A percentile compares a stretch with the other conserved stretches of the same genome.
Conservation (phyloP, 2,329 filamentous ascomycete species). For the Cercospora janseana region DNA sequence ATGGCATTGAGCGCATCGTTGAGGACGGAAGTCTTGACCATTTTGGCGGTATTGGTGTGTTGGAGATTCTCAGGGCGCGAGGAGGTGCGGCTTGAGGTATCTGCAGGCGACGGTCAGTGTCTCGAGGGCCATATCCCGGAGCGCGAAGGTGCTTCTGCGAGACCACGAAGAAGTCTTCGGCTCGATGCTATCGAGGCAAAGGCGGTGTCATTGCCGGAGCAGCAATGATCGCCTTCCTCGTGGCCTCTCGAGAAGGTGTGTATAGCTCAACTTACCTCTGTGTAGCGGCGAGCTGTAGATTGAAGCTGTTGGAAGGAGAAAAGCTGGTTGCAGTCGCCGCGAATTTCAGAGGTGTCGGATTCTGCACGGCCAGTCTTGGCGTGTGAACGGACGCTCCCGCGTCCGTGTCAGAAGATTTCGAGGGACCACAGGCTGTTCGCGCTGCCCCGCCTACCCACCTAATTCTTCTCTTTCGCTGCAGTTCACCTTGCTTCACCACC, state of each 20-base stretch:
- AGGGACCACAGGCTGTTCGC: neutral
- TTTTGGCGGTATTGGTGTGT: constrained; percentile 66
- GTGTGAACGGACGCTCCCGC: neutral
- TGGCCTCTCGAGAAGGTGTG: constrained; percentile 53
- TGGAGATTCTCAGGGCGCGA: constrained; percentile 76
- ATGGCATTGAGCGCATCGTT: constrained; percentile 84
- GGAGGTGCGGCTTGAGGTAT: constrained; percentile 58
- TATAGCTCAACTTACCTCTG: constrained; percentile 40
- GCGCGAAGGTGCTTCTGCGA: constrained; percentile 61
- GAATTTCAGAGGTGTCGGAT: neutral
- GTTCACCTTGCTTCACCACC: constrained; percentile 7
- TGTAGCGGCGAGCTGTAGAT: constrained; percentile 21
- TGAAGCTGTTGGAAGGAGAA: constrained; percentile 20
- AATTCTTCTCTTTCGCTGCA: constrained; percentile 4
- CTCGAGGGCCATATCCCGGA: constrained; percentile 58
- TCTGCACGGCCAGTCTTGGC: neutral
- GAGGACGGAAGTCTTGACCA: constrained; percentile 99
- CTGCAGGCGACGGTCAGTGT: constrained; percentile 54
- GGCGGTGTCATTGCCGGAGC: constrained; percentile 46
- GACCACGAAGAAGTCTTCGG: constrained; percentile 64
- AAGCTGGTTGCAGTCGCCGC: neutral
- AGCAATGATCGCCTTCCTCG: constrained; percentile 45
- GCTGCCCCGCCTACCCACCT: constrained; percentile 7
- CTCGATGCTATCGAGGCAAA: constrained; percentile 52
- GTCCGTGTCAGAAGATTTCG: neutral